Evolutionary conservation across 352 stramenopile genomes (phyloP).

Genomic region (Phytophthora quininea): DNA sequence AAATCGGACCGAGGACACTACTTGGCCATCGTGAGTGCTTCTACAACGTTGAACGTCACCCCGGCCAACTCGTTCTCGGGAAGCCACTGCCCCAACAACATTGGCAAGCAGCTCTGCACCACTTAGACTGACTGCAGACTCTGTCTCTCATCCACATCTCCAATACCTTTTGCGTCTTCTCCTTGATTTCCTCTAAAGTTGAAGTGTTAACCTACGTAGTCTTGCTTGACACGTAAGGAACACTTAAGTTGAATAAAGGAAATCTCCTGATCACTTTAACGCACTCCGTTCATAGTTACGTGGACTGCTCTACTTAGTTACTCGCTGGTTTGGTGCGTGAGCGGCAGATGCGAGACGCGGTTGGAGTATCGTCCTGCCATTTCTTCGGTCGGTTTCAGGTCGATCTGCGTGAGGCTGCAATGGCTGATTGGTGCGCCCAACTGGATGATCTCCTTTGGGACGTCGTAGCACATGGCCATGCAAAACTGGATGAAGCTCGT

Average conservation of each 20-base stretch:
- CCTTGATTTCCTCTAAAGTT: no score
- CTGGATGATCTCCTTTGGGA: slow-evolving; percentile 80
- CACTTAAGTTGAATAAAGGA: no score
- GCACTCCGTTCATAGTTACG: slow-evolving; percentile 19
- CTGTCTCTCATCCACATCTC: slow-evolving; percentile 15
- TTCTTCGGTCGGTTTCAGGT: slow-evolving; percentile 53
- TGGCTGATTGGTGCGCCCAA: slow-evolving; percentile 74
- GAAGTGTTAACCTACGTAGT: no score
- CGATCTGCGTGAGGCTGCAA: slow-evolving; percentile 78
- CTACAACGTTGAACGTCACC: slow-evolving; percentile 36
- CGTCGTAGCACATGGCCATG: slow-evolving; percentile 63
- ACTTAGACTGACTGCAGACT: slow-evolving; percentile 22
- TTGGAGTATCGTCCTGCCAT: slow-evolving; percentile 66
- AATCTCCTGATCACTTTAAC: background rate
- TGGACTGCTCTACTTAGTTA: slow-evolving; percentile 36
- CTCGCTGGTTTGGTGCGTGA: slow-evolving; percentile 79
- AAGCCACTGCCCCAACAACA: slow-evolving; percentile 35
- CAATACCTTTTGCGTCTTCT: slow-evolving; percentile 27
- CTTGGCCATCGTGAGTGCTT: slow-evolving; percentile 53
- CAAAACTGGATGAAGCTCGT: slow-evolving; percentile 84
- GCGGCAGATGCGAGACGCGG: slow-evolving; percentile 67
- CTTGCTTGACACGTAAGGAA: no score
- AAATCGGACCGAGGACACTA: slow-evolving; percentile 53
- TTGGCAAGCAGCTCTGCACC: slow-evolving; percentile 32
- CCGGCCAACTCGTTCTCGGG: slow-evolving; percentile 54